Base-by-base conservation (phyloP, 768 basidiomycete genomes). In the Suillus clintonianus region DNA sequence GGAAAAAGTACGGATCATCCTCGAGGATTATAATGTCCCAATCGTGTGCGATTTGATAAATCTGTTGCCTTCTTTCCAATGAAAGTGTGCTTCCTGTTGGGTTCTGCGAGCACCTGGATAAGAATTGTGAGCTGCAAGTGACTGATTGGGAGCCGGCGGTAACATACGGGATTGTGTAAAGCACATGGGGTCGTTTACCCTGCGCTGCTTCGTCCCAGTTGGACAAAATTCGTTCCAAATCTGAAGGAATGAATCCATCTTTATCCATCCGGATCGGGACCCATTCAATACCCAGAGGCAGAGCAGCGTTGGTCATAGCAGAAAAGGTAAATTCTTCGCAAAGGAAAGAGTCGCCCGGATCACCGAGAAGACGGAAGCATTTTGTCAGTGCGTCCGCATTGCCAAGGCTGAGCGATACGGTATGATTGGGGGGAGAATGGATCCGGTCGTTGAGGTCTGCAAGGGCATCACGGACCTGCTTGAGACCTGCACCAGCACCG, bases 1-100 rank as follows among this genome's bases (percentile, higher is more conserved):
- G 70, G 72, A 77, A 83, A 64, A 77, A 84, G 71, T 85, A 85
- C 4, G 84, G 84, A 65, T 85, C 79, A 64, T 82, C 81, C 67
- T 83, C 84, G 41, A 81, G 77, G 69, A 85, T 86, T 59, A 85
- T 74, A 14, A 86, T 69, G 62, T 86, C 85, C 70, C 78, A 84
- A 43, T 83, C 76, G 41, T 79, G 80, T 6, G 78, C 77, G 32
- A 86, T 75, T 50, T 75, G 75, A 70, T 86, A 86, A 53, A 86
- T 85, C 48, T 75, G 72, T 43, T 74, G 78, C 58, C 83, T 79
- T 59, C 85, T 78, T 65, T 83, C 79, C 1, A 76, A 61, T 42
- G 79, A 76, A 53, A 83, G 74, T 0, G 82, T 82, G 39, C 79
- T 79, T 42, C 85, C 85, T 0, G 83, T 83, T 0, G 85, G 85